Base-by-base conservation (phyloP, 441 rosid genomes). In the Corymbia citriodora region DNA sequence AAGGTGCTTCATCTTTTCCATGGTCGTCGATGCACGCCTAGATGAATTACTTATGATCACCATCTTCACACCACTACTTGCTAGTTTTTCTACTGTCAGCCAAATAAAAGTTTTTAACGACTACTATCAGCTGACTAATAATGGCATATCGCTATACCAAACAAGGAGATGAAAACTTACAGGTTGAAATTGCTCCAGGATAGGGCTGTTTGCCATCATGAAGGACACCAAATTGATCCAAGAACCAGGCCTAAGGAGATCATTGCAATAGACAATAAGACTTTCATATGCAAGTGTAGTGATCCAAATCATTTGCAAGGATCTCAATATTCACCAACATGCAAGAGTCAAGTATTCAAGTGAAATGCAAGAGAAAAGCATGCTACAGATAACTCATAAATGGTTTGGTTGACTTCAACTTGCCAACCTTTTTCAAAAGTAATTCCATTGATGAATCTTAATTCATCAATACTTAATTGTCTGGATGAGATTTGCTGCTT, bases 221-320 rank as follows among this genome's bases (percentile, higher is more conserved):
- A 92, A 98, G 99, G 33, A 98, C 99, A 89, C 99, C 99, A 89
- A 95, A 98, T 89, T 98, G 99, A 95, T 97, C 99, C 91, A 97
- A 93, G 81, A 98, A 94, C 99, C 99, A 98, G 52, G 96, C 99
- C 99, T 98, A 94, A 50, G 18, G 87, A 74, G 12, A 59, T 90
- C 90, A 74, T 36, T 87, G n/a, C 54, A 87, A 88, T 45, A 55
- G 88, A 45, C 55, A 89, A 81, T 31, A 61, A 87, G 88, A 87
- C 17, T 31, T 79, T 55, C 31, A 63, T 90, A 54, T 31, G 45
- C 29, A 87, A 45, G 50, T 13, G 27, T 33, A 27, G 40, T n/a
- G 61, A 88, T 33, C 63, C 29, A 79, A 87, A 53, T 79, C 65
- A 49, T 3, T 33, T 12, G 61, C 12, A 9, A 86, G 57, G 45